Base-by-base conservation (phyloP, 148 eudicot species). In the Chenopodium album region DNA sequence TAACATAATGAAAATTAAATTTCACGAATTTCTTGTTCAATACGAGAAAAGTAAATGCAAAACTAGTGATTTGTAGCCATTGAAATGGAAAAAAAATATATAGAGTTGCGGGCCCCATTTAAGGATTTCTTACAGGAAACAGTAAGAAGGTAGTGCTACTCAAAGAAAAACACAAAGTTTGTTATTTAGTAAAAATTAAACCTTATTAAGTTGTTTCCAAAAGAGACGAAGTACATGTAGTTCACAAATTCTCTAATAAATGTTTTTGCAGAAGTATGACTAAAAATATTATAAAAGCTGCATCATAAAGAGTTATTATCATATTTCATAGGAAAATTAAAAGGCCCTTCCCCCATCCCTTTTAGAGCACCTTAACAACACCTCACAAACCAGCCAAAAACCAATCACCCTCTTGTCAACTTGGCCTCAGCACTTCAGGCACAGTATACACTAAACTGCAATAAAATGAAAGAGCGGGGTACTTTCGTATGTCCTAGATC, bases 401-500 rank as follows among this genome's bases (percentile, higher is more conserved):
- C 17, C 11, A 41, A 46, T 46, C 31, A n/a, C 56, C 10, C 76
- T 23, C 19, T 22, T 37, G 28, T 4, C 56, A 73, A 8, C 31
- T 69, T 69, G 7, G 13, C 52, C 74, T 71, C 74, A 41, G 44
- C 74, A 34, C 22, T 73, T 10, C 11, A 47, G 9, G 19, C 60
- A 48, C 60, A 73, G 4, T 50, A 44, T n/a, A 46, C 74, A 34
- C 14, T 7, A 72, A 37, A 44, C 62, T 56, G 22, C 19, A 19
- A 13, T 56, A 56, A n/a, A 47, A 5, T 47, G 46, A 75, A 65
- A 37, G 10, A 65, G 31, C 56, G 31, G 71, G 46, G 26, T n/a
- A 63, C 9, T 78, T 29, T 79, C 41, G 29, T 31, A 48, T 78
- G 29, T 78, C 44, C 22, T 41, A 79, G 17, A 73, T 29, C 34